phyloP scores from a whole-genome alignment of 2,329 filamentous ascomycete species.

The Curvularia sp. region DNA sequence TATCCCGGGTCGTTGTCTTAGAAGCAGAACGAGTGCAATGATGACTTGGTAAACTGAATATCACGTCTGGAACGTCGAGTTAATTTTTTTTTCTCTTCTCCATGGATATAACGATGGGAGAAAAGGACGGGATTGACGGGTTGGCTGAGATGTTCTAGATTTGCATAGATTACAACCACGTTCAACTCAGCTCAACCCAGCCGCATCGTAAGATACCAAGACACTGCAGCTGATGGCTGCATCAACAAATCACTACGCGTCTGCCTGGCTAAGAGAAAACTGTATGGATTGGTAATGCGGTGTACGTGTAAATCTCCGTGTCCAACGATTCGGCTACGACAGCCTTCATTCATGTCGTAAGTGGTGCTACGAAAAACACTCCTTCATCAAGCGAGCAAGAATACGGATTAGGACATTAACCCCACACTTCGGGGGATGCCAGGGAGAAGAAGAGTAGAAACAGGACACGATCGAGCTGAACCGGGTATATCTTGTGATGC shows the following conservation, averaged over 20 bases:
- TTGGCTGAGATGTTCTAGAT: too few species aligned
- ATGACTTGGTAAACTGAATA: too few species aligned
- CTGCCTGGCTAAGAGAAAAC: neutral
- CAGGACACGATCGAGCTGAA: conserved; percentile 18
- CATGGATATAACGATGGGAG: too few species aligned
- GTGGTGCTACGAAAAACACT: neutral
- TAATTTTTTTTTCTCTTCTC: too few species aligned
- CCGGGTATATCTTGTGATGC: conserved; percentile 22
- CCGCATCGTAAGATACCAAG: too few species aligned
- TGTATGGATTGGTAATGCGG: neutral
- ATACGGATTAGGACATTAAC: conserved; percentile 7
- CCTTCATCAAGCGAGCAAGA: conserved; percentile 5
- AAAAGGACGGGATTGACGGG: too few species aligned
- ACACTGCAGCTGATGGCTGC: neutral
- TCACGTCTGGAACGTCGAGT: too few species aligned
- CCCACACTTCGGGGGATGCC: neutral
- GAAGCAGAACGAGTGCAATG: too few species aligned
- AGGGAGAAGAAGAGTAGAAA: neutral
- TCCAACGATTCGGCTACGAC: neutral
- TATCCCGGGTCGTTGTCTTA: too few species aligned
- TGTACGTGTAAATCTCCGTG: conserved; percentile 1
- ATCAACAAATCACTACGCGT: neutral
- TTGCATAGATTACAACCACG: too few species aligned
- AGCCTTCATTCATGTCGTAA: conserved; percentile 7
- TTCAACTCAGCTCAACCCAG: too few species aligned